Evolutionary conservation across 2,329 filamentous ascomycete genomes (phyloP).

Genomic region (Trichoderma atrobrunneum): DNA sequence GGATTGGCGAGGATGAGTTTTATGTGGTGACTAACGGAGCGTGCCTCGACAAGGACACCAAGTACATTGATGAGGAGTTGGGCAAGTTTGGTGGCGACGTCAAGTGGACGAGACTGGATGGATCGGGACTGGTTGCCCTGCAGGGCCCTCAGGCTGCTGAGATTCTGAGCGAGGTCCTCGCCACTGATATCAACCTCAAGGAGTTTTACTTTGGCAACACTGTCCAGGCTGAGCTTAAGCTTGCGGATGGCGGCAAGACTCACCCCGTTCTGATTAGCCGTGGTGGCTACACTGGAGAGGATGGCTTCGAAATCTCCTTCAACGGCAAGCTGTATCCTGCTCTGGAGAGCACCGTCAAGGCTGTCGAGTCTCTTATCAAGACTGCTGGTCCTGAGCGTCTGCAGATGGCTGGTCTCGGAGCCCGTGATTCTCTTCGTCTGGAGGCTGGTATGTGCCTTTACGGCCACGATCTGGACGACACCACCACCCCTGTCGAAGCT

Average conservation of each 20-base stretch:
- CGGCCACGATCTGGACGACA: constrained; percentile 91
- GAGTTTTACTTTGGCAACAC: constrained; percentile 80
- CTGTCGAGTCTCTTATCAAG: constrained; percentile 66
- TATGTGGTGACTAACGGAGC: constrained; percentile 96
- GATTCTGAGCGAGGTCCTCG: constrained; percentile 64
- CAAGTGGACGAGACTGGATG: constrained; percentile 68
- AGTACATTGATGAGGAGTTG: constrained; percentile 71
- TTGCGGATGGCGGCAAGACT: constrained; percentile 48
- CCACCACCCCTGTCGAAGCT: constrained; percentile 58
- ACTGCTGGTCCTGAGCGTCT: constrained; percentile 60
- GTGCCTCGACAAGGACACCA: constrained; percentile 83
- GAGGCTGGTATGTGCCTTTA: constrained; percentile 99
- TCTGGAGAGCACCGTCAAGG: constrained; percentile 46
- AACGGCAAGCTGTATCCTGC: constrained; percentile 42
- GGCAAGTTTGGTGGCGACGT: constrained; percentile 51
- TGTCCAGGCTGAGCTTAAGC: constrained; percentile 61
- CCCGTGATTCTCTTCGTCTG: constrained; percentile 85
- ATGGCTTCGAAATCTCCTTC: constrained; percentile 95
- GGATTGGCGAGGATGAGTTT: constrained; percentile 70
- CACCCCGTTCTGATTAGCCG: constrained; percentile 66
- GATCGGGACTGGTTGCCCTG: constrained; percentile 78
- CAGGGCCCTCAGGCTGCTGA: constrained; percentile 78
- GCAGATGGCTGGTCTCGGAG: constrained; percentile 82
- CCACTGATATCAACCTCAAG: constrained; percentile 54
- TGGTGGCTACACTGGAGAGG: constrained; percentile 95